Conservation (phyloP, 2,329 filamentous ascomycete species). For the Thielaviopsis musarum region DNA sequence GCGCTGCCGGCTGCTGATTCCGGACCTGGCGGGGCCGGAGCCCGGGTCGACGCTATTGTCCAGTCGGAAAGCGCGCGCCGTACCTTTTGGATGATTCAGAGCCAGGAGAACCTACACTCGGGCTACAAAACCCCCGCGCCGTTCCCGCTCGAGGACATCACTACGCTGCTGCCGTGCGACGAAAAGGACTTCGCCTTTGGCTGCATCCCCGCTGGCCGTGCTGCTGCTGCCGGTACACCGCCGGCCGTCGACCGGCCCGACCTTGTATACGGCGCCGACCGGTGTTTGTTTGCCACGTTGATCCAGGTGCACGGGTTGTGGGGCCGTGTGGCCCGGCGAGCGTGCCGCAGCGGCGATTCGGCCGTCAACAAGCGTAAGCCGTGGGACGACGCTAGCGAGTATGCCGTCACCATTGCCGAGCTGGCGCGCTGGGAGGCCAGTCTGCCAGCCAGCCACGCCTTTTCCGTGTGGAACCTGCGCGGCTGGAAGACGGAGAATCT, state of each 20-base stretch:
- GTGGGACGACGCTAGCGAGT: slow-evolving; percentile 17
- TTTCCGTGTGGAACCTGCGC: slow-evolving; percentile 22
- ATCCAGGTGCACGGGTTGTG: slow-evolving; percentile 23
- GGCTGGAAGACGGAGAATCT: slow-evolving; percentile 20
- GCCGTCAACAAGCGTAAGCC: slow-evolving; percentile 8
- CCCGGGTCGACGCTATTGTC: slow-evolving; percentile 16
- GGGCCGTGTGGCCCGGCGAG: slow-evolving; percentile 20
- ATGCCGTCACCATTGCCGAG: slow-evolving; percentile 13
- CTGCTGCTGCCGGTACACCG: slow-evolving; percentile 19
- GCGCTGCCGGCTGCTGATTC: slow-evolving; percentile 16
- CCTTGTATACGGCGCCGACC: slow-evolving; percentile 14
- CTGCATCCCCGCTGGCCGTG: slow-evolving; percentile 16
- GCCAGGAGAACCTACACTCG: slow-evolving; percentile 22
- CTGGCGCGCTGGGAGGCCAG: slow-evolving; percentile 18
- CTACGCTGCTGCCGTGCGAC: slow-evolving; percentile 21
- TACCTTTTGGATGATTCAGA: slow-evolving; percentile 24
- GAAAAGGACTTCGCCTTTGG: slow-evolving; percentile 24
- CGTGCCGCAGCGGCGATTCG: slow-evolving; percentile 13
- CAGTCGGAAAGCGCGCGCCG: slow-evolving; percentile 20
- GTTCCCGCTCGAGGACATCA: slow-evolving; percentile 22
- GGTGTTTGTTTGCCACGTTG: slow-evolving; percentile 23
- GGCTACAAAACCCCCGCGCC: slow-evolving; percentile 19
- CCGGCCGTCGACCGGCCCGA: slow-evolving; percentile 17
- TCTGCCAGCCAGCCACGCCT: slow-evolving; percentile 19
- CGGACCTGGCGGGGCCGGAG: too few species aligned